These are phyloP conservation scores for Circinella umbellata DNA, from an alignment of 371 early-diverging fungal genomes.

Conservation along the genomic window DNA sequence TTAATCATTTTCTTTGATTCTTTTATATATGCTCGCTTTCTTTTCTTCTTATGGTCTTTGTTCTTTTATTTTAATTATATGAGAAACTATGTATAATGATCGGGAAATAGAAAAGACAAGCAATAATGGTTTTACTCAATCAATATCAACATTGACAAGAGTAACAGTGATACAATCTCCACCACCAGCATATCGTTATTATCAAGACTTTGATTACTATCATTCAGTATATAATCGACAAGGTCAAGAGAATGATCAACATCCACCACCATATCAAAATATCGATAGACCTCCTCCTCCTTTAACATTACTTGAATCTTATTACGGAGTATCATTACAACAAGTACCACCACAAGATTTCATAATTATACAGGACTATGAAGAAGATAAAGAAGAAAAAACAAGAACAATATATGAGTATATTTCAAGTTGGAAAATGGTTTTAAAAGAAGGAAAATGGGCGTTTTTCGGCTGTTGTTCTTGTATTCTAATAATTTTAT, in stretches of 20 bases:
- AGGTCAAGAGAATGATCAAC: not conserved
- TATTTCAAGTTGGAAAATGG: constrained; percentile 12
- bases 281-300: not conserved
- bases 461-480: constrained; percentile 16
- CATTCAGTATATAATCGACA: not conserved
- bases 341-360: no score
- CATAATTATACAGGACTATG: not conserved
- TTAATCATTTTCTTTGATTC: no score
- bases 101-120: no score
- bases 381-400: not conserved
- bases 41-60: no score
- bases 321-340: constrained; percentile 8
- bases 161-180: no score
- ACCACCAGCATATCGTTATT: no score
- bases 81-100: no score
- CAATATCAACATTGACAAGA: no score
- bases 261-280: constrained; percentile 2
- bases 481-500: constrained; percentile 7
- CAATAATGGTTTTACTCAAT: no score
- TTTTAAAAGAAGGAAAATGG: constrained; percentile 15
- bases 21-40: no score
- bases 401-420: not conserved
- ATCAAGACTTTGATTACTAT: not conserved
- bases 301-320: not conserved
- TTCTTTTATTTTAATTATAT: no score